Evolutionary conservation across 2,329 filamentous ascomycete genomes (phyloP), one percentile per base, ranked within the genome.

Genomic region (Trichophyton equinum): DNA sequence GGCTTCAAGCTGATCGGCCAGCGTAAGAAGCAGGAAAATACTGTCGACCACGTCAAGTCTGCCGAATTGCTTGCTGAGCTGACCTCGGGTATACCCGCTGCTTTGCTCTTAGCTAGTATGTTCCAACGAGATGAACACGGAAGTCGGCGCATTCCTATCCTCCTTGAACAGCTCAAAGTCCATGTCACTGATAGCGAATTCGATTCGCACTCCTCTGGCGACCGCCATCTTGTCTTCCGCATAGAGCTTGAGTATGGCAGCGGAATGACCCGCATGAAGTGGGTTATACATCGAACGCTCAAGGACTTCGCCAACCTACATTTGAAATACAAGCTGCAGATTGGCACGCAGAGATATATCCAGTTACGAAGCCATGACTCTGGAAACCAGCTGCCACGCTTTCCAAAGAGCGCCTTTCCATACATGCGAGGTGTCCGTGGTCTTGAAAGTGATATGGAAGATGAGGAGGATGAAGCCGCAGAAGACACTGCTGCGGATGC

Each of bases 161-260:
- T 99, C 2, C 81, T 99, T 5, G 94, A 99, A 73, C 94, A 99
- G 76, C 81, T 99, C 62, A 96, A 95, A 72, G 81, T 99, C 62
- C 85, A 82, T 61, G 88, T 99, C 62, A 87, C 85, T 7, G 89
- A 96, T 68, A 95, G 90, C 68, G 84, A 85, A 9, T 82, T 85
- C 63, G 84, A 88, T 49, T 74, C 75, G 11, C 71, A 76, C 62
- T 73, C 40, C 15, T 44, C 76, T 46, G 77, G 81, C 64, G 79
- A 86, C 68, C 76, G 91, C 33, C 94, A 97, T 73, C 85, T 89
- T 69, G 81, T 94, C 7, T 96, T 97, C 73, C 87, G 86, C 51
- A 91, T 99, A 61, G 90, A 96, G 67, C 79, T 99, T 15, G 94
- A 99, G 71, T 99, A 99, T 71, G 94, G 94, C 13, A 97, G 89